Percentiles rank a stretch among this genome's conserved stretches.
Evolutionary conservation across 257 asterid species (phyloP).

Genomic region (Solanum ossicruentum): DNA sequence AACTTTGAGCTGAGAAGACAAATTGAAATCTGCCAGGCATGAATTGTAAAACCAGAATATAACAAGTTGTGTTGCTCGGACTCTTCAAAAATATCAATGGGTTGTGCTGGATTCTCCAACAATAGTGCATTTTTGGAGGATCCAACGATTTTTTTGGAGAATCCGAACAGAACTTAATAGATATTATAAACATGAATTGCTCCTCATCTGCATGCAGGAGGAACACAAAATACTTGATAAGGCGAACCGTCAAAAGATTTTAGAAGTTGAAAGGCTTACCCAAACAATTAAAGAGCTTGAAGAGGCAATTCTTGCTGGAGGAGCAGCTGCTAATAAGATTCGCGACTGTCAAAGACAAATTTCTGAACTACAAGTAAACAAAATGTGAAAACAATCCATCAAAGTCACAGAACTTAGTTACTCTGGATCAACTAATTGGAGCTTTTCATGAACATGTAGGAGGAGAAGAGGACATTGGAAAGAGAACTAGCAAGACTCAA

Average conservation of each 20-base stretch:
- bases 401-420: not conserved
- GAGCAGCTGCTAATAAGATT: conserved; percentile 63
- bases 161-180: not conserved
- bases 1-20: conserved; percentile 72
- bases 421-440: not conserved
- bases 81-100: not conserved
- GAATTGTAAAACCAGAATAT: not conserved
- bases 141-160: not conserved
- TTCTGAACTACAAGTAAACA: conserved; percentile 50
- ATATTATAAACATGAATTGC: not conserved
- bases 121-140: not conserved
- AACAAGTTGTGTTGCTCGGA: not conserved
- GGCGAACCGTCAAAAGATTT: conserved; percentile 59
- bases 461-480: conserved; percentile 76
- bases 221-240: conserved; percentile 77
- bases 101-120: not conserved
- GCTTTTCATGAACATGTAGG: conserved; percentile 27
- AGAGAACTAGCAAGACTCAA: conserved; percentile 79
- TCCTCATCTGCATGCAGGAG: conserved; percentile 37
- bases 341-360: conserved; percentile 59
- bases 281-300: conserved; percentile 74
- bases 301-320: conserved; percentile 84
- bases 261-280: conserved; percentile 74
- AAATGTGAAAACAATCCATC: not conserved
- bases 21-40: conserved; percentile 75